Evolutionary conservation across 139 green algal species (phyloP).

Genomic region (Chara braunii): DNA sequence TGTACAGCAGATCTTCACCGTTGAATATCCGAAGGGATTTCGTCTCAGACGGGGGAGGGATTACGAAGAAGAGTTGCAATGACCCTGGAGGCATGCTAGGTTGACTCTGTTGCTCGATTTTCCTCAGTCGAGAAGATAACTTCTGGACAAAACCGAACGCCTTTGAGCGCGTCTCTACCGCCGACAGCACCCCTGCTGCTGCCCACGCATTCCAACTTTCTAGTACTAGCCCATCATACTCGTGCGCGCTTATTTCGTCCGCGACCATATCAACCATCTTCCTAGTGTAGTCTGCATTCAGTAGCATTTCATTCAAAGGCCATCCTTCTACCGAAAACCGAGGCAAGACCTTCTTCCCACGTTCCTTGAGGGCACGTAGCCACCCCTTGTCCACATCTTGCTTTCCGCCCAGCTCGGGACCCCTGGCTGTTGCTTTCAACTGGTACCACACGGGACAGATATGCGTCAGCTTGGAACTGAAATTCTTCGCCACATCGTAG

Average conservation of each 20-base stretch:
- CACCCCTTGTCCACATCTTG: too few species aligned
- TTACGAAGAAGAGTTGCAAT: conserved; percentile 31
- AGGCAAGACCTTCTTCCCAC: too few species aligned
- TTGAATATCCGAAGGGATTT: conserved; percentile 12
- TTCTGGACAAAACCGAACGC: not conserved
- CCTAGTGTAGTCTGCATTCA: too few species aligned
- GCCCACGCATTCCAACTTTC: conserved; percentile 35
- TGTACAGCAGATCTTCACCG: not conserved
- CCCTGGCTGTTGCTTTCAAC: conserved; percentile 34
- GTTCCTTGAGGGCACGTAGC: too few species aligned
- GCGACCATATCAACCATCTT: not conserved
- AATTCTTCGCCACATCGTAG: conserved; percentile 50
- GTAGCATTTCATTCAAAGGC: not conserved
- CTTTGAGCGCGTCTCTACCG: not conserved
- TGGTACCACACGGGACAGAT: conserved; percentile 65
- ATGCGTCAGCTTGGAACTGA: conserved; percentile 53
- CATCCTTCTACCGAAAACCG: not conserved
- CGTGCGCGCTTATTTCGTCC: not conserved
- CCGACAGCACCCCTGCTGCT: not conserved
- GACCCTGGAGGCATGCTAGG: too few species aligned
- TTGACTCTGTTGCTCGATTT: too few species aligned
- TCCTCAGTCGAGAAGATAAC: not conserved
- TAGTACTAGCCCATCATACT: conserved; percentile 32
- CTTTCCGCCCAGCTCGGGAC: not conserved
- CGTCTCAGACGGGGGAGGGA: conserved; percentile 3